phyloP scores from a whole-genome alignment of 148 eudicot genomes.

The Beta vulgaris region DNA sequence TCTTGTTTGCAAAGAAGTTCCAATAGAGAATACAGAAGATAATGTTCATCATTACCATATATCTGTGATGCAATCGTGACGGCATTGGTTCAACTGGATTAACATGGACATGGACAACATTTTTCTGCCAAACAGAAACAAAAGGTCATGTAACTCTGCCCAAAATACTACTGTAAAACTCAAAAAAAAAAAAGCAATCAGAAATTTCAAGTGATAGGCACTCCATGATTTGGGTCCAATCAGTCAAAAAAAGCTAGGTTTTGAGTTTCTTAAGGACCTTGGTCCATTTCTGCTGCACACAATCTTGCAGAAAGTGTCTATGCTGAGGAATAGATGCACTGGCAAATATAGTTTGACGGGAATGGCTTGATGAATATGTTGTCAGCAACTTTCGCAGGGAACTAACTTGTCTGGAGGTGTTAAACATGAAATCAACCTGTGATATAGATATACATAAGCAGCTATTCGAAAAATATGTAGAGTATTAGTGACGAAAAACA shows the following conservation, averaged over 20 bases:
- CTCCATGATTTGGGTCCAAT: too few species aligned
- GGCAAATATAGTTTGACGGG: slow-evolving; percentile 89
- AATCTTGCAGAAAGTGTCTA: slow-evolving; percentile 68
- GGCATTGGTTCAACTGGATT: slow-evolving; percentile 93
- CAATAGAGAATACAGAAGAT: not conserved
- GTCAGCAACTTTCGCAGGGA: slow-evolving; percentile 71
- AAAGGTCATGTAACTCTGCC: not conserved
- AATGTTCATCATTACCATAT: slow-evolving; percentile 47
- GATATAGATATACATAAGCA: slow-evolving; percentile 10
- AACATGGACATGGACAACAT: slow-evolving; percentile 79
- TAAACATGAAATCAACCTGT: slow-evolving; percentile 94
- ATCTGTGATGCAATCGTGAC: slow-evolving; percentile 69
- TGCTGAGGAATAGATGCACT: slow-evolving; percentile 98
- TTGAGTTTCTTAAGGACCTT: slow-evolving; percentile 77
- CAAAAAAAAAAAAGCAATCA: slow-evolving; percentile 2
- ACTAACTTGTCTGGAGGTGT: slow-evolving; percentile 71
- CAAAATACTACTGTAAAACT: not conserved
- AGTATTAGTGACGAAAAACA: slow-evolving; percentile 6
- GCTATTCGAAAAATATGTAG: not conserved
- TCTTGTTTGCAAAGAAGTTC: not conserved
- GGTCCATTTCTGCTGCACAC: slow-evolving; percentile 96
- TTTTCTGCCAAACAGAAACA: slow-evolving; percentile 42
- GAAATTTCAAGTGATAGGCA: too few species aligned
- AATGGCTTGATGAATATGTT: slow-evolving; percentile 55
- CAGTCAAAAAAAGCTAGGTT: not conserved